Conservation (phyloP, 1,284 basidiomycete genomes). For the Fistulina hepatica region DNA sequence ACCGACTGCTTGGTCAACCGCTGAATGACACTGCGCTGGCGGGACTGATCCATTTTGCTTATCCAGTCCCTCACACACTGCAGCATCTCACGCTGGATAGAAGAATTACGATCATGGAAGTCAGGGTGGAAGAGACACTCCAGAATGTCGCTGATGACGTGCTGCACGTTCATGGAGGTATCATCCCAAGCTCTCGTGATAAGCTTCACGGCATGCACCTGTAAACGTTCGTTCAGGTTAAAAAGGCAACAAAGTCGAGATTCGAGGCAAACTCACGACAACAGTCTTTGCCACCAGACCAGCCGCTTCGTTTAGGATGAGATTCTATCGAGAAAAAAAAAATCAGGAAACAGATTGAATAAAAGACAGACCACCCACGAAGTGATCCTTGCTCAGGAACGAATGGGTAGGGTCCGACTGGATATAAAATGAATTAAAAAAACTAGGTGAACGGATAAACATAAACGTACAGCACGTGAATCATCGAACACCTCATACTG, state of each 20-base stretch:
- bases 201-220: slow-evolving; percentile 46
- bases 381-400: slow-evolving; percentile 73
- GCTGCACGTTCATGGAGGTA: slow-evolving; percentile 43
- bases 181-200: slow-evolving; percentile 85
- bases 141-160: slow-evolving; percentile 58
- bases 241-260: neutral
- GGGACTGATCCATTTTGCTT: slow-evolving; percentile 34
- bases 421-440: slow-evolving; percentile 2
- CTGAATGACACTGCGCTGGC: slow-evolving; percentile 42
- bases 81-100: slow-evolving; percentile 75
- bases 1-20: slow-evolving; percentile 61
- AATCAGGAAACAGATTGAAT: slow-evolving; percentile 2
- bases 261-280: slow-evolving; percentile 33
- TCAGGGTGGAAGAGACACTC: slow-evolving; percentile 81
- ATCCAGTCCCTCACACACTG: slow-evolving; percentile 54
- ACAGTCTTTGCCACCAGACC: slow-evolving; percentile 65
- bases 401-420: slow-evolving; percentile 82
- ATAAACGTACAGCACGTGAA: slow-evolving; percentile 48
- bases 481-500: slow-evolving; percentile 81
- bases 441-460: neutral
- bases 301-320: slow-evolving; percentile 73
- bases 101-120: slow-evolving; percentile 59
- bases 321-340: slow-evolving; percentile 36
- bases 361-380: slow-evolving; percentile 36
- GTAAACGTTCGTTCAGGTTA: slow-evolving; percentile 8